Percentiles rank a stretch among this genome's conserved stretches.
These are phyloP conservation scores for Fusarium papillatum DNA, from an alignment of 2,329 filamentous ascomycete species.

Conservation along the genomic window DNA sequence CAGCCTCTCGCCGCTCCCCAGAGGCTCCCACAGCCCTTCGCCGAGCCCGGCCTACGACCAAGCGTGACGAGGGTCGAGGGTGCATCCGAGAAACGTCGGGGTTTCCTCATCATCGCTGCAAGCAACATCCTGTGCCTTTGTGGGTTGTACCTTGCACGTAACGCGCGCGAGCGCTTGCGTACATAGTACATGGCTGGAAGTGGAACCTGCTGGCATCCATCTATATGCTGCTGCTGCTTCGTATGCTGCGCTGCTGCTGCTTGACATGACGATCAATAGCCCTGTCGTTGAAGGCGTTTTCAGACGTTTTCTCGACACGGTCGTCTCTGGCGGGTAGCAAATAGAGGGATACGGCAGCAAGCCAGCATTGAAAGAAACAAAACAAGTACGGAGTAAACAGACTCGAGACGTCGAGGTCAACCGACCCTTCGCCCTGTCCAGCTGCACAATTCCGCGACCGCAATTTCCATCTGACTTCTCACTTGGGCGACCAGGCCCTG, in stretches of 20 bases:
- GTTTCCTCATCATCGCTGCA: slow-evolving; percentile 31
- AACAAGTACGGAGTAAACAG: background rate
- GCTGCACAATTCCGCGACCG: slow-evolving; percentile 28
- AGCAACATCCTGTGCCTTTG: slow-evolving; percentile 25
- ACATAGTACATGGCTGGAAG: slow-evolving; percentile 14
- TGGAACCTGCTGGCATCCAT: slow-evolving; percentile 11
- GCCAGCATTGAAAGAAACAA: background rate
- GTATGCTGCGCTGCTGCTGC: background rate
- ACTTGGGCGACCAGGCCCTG: slow-evolving; percentile 17
- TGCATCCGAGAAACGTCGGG: slow-evolving; percentile 33
- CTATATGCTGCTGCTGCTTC: background rate
- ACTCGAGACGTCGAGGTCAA: slow-evolving; percentile 20
- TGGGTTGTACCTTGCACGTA: slow-evolving; percentile 28
- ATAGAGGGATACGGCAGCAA: background rate
- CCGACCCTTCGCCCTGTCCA: slow-evolving; percentile 18
- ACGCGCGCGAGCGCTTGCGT: slow-evolving; percentile 18
- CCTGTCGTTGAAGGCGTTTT: slow-evolving; percentile 14
- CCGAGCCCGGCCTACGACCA: slow-evolving; percentile 5
- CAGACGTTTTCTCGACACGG: slow-evolving; percentile 10
- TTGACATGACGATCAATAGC: slow-evolving; percentile 14
- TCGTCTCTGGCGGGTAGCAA: slow-evolving; percentile 1
- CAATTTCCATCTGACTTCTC: slow-evolving; percentile 26
- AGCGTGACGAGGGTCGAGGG: slow-evolving; percentile 14
- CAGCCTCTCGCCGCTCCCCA: slow-evolving; percentile 12
- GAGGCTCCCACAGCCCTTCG: slow-evolving; percentile 5